Evolutionary conservation across 73 alveolate genomes (phyloP), one percentile per base, ranked within the genome.

Genomic region (Symbiodinium pilosum): DNA sequence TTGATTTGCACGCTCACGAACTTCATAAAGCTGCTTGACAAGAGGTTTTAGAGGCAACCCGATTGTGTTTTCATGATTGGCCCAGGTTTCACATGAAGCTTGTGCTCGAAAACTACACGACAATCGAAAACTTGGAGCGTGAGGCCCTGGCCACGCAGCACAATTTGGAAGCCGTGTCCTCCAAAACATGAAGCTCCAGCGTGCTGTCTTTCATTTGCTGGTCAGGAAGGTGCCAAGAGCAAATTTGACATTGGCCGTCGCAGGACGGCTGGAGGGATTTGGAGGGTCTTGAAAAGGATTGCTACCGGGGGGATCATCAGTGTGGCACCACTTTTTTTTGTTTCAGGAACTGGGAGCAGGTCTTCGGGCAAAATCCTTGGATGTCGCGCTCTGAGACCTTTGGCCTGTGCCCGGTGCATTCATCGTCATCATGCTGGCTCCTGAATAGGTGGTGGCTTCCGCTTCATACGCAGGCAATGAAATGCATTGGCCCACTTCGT

Each of bases 31-130:
- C 41, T 24, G 28, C 96, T 91, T n/a, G 95, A 56, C 77, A 0
- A 16, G 21, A n/a, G 43, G 44, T n/a, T n/a, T n/a, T n/a, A n/a
- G n/a, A n/a, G n/a, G n/a, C 28, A 52, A 20, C 69, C 69, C 28
- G 28, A 52, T 52, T 52, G 69, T 52, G n/a, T n/a, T n/a, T n/a
- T n/a, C n/a, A n/a, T n/a, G n/a, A n/a, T n/a, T n/a, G n/a, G n/a
- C 75, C 36, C 52, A 91, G 96, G 96, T 92, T 93, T 73, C 99
- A 93, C 93, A 73, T 93, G 87, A 93, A 83, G 99, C 93, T 93
- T 64, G 99, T 93, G 73, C 40, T 93, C 87, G 99, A 93, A 54
- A 93, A 93, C 81, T 93, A 93, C 93, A 93, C 99, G 86, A 93
- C 99, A 21, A 93, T 93, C 59, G 99, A 93, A 93, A 93, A 93